These are phyloP conservation scores for Cenchrus fungigraminus DNA, from an alignment of 176 grass and related monocot genomes.

Conservation along the genomic window DNA sequence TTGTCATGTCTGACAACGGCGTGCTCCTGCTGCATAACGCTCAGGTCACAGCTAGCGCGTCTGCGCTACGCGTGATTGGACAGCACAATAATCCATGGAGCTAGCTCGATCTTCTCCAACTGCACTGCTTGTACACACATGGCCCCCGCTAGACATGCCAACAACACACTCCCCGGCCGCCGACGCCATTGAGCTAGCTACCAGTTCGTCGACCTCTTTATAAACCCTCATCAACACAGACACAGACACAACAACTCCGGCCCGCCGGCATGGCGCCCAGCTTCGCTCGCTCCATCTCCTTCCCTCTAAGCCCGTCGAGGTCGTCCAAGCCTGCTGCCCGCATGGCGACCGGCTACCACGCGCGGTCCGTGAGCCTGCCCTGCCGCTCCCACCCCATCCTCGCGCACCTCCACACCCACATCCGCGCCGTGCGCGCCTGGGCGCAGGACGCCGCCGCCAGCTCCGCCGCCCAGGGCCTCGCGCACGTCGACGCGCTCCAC, in stretches of 20 bases:
- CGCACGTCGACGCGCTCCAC: constrained; percentile 57
- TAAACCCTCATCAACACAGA: neutral
- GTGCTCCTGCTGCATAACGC: neutral
- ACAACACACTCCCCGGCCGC: neutral
- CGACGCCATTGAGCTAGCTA: too few relatives aligned
- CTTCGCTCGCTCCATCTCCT: constrained; percentile 74
- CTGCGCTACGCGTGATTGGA: neutral
- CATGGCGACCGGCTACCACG: constrained; percentile 19
- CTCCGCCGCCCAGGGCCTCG: constrained; percentile 30
- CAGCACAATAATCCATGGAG: too few relatives aligned
- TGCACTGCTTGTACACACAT: neutral
- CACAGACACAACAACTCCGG: neutral
- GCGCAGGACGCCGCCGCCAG: constrained; percentile 13
- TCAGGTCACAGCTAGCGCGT: neutral
- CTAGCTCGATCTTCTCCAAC: neutral
- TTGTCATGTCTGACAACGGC: neutral
- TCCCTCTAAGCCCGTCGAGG: constrained; percentile 61
- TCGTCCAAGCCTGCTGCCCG: constrained; percentile 7
- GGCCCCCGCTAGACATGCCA: neutral
- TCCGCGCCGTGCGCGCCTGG: constrained; percentile 59
- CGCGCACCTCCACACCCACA: constrained; percentile 63
- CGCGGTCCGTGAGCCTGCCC: constrained; percentile 61
- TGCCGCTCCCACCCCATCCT: constrained; percentile 71
- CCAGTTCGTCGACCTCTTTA: neutral
- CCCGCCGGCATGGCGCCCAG: constrained; percentile 45